A percentile compares a stretch with the other conserved stretches of the same genome.
phyloP scores from a whole-genome alignment of 1,139 yeast genomes.

The Hansenula sp. region DNA sequence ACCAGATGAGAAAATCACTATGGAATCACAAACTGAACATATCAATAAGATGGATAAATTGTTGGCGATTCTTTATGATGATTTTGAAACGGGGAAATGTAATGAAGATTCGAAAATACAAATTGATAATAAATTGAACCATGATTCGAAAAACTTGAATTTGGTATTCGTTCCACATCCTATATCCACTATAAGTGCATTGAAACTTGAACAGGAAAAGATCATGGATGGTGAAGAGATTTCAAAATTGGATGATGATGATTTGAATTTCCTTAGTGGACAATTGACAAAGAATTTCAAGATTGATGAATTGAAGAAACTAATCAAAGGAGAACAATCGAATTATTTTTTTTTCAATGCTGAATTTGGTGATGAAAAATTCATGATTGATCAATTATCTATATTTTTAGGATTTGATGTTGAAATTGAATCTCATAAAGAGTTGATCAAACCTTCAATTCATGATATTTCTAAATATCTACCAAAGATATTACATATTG shows the following conservation, averaged over 20 bases:
- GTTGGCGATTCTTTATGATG: slow-evolving; percentile 3
- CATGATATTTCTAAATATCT: slow-evolving; percentile 10
- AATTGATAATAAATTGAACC: slow-evolving; percentile 4
- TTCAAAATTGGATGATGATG: not conserved
- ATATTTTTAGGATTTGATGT: slow-evolving; percentile 14
- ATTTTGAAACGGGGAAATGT: slow-evolving; percentile 3
- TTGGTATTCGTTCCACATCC: slow-evolving; percentile 17
- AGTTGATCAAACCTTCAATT: no score
- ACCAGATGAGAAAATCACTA: slow-evolving; percentile 5
- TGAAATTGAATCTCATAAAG: not conserved
- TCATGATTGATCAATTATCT: slow-evolving; percentile 9
- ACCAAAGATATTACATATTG: slow-evolving; percentile 4
- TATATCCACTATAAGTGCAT: slow-evolving; percentile 8
- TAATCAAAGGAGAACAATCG: slow-evolving; percentile 1
- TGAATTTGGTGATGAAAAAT: slow-evolving; percentile 8
- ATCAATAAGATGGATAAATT: slow-evolving; percentile 3
- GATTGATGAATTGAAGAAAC: not conserved
- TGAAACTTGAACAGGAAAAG: slow-evolving; percentile 9
- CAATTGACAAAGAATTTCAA: not conserved
- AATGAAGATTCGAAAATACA: not conserved
- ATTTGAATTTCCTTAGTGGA: slow-evolving; percentile 5
- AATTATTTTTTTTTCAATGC: slow-evolving; percentile 11
- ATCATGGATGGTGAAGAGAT: slow-evolving; percentile 11
- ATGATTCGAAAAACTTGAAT: slow-evolving; percentile 2
- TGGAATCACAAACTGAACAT: slow-evolving; percentile 6